Percentiles rank a stretch among this genome's conserved stretches.
phyloP scores from a whole-genome alignment of 2,329 filamentous ascomycete species.

The Penicillium sp. region DNA sequence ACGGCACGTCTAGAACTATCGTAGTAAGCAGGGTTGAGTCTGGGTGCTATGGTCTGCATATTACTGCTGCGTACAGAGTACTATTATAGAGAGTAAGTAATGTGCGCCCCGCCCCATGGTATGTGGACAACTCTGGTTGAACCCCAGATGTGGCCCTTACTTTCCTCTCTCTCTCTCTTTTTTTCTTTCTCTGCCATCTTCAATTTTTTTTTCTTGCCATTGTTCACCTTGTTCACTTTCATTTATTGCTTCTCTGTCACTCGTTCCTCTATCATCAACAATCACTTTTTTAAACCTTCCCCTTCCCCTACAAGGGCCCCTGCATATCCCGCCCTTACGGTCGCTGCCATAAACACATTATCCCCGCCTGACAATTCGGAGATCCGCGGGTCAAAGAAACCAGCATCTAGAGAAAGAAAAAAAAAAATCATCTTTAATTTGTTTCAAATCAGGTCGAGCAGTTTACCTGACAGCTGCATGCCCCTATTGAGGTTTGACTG shows the following conservation, averaged over 20 bases:
- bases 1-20: neutral
- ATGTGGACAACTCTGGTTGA: conserved; percentile 9
- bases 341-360: neutral
- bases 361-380: conserved; percentile 1
- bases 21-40: neutral
- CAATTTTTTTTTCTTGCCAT: neutral
- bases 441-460: neutral
- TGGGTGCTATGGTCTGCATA: neutral
- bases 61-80: neutral
- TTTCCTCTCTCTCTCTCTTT: neutral
- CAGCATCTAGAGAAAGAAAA: neutral
- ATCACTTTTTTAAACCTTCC: neutral
- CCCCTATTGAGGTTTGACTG: neutral
- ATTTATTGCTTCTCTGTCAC: neutral
- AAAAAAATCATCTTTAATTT: neutral
- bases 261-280: neutral
- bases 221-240: neutral
- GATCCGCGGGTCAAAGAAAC: neutral
- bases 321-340: neutral
- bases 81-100: neutral
- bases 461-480: neutral
- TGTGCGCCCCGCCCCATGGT: conserved; percentile 11
- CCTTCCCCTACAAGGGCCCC: neutral
- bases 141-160: conserved; percentile 13
- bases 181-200: neutral